Conservation (phyloP, 164 flowering plant genomes). For the Tetracentron sinense region DNA sequence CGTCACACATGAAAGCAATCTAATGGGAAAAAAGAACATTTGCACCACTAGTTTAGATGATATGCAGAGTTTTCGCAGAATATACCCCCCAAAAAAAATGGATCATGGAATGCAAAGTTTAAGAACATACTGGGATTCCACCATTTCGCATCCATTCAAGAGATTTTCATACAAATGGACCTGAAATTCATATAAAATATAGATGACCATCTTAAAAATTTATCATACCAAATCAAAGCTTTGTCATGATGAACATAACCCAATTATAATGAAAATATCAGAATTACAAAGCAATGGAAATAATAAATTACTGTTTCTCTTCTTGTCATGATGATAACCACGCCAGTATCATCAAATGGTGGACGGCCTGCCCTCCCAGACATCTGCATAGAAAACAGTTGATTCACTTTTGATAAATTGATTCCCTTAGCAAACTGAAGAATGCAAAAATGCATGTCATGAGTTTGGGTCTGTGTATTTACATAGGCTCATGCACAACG, state of each 20-base stretch:
- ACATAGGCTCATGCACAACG: not conserved
- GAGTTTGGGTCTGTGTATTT: not conserved
- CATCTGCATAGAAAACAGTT: constrained; percentile 53
- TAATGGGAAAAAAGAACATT: constrained; percentile 19
- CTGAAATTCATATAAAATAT: constrained; percentile 32
- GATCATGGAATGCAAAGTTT: constrained; percentile 2
- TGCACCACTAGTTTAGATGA: constrained; percentile 7
- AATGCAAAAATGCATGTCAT: not conserved
- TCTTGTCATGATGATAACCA: constrained; percentile 95
- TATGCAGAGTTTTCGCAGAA: not conserved
- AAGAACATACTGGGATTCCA: constrained; percentile 84
- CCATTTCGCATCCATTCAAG: constrained; percentile 88
- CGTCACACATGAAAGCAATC: constrained; percentile 80
- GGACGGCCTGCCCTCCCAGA: constrained; percentile 98
- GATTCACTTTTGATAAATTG: not conserved
- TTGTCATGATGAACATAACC: too few relatives aligned
- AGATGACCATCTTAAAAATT: constrained; percentile 1
- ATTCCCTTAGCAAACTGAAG: not conserved
- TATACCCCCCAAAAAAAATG: constrained; percentile 1
- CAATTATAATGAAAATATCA: not conserved
- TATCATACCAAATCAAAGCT: not conserved
- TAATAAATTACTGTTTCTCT: constrained; percentile 64
- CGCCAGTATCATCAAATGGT: constrained; percentile 95
- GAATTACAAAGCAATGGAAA: not conserved
- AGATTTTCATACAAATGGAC: constrained; percentile 96